Percentiles rank a stretch among this genome's conserved stretches.
These are phyloP conservation scores for Neocucurbitaria cava DNA, from an alignment of 2,329 filamentous ascomycete species.

Conservation along the genomic window DNA sequence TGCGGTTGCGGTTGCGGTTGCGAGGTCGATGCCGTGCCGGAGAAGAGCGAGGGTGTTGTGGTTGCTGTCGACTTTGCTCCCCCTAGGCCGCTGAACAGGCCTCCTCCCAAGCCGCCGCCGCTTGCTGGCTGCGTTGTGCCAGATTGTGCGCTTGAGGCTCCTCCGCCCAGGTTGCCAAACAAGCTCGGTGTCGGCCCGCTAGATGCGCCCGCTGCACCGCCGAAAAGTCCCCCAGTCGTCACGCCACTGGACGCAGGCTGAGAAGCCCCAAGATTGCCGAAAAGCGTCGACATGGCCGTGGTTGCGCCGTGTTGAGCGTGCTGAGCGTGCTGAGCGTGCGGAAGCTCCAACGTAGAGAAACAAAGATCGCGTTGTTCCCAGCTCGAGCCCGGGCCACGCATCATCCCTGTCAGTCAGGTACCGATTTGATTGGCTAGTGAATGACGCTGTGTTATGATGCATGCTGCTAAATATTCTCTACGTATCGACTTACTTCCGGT, in stretches of 20 bases:
- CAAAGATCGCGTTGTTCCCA: constrained; percentile 33
- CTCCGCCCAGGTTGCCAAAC: constrained; percentile 39
- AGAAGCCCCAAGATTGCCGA: constrained; percentile 37
- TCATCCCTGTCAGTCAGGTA: constrained; percentile 21
- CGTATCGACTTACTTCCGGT: background rate
- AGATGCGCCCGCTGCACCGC: constrained; percentile 27
- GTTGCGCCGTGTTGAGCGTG: constrained; percentile 35
- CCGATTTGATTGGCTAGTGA: constrained; percentile 8
- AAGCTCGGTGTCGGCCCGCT: constrained; percentile 34
- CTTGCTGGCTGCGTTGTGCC: constrained; percentile 36
- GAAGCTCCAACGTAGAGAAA: constrained; percentile 32
- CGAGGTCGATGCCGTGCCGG: constrained; percentile 27
- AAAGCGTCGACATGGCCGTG: constrained; percentile 42
- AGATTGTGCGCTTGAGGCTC: constrained; percentile 30
- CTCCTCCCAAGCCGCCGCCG: constrained; percentile 39
- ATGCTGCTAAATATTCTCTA: background rate
- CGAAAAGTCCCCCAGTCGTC: constrained; percentile 33
- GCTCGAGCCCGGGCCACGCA: constrained; percentile 18
- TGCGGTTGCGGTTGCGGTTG: constrained; percentile 40
- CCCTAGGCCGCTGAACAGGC: constrained; percentile 39
- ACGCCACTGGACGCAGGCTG: constrained; percentile 40
- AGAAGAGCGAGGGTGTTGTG: constrained; percentile 33
- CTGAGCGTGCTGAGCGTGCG: constrained; percentile 34
- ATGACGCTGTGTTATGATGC: background rate
- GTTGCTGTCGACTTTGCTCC: constrained; percentile 47